Percentiles rank a stretch among this genome's conserved stretches.
These are phyloP conservation scores for Trichoderma oligosporum DNA, from an alignment of 2,329 filamentous ascomycete genomes.

Conservation along the genomic window DNA sequence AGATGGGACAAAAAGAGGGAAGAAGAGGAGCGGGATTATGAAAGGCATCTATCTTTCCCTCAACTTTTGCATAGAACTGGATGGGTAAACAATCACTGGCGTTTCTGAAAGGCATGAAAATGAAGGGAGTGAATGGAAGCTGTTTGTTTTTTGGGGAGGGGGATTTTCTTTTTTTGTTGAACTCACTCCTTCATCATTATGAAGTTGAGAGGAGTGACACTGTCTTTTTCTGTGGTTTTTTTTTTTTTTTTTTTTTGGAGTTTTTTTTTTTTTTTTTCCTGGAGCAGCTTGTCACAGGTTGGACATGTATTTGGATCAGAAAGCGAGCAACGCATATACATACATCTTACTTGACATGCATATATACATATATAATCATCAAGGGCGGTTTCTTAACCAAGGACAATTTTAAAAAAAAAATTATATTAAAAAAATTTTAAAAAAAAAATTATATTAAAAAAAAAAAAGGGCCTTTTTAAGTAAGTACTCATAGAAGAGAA, in stretches of 20 bases:
- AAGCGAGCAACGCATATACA: neutral
- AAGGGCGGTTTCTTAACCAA: neutral
- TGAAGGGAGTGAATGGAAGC: neutral
- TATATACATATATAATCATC: neutral
- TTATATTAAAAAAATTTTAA: too few species aligned
- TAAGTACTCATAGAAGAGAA: neutral
- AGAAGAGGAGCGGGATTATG: neutral
- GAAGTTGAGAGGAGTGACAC: neutral
- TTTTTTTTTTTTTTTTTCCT: too few species aligned
- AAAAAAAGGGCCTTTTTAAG: too few species aligned
- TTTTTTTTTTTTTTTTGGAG: too few species aligned
- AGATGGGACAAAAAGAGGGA: neutral
- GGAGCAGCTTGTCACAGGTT: too few species aligned
- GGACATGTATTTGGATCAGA: constrained; percentile 10
- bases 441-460: too few species aligned
- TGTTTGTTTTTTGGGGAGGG: neutral
- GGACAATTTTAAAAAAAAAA: neutral
- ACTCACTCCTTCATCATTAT: neutral
- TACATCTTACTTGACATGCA: neutral
- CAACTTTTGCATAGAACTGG: constrained; percentile 11
- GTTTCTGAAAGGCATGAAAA: constrained; percentile 4
- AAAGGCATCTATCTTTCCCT: constrained; percentile 21
- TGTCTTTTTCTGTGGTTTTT: too few species aligned
- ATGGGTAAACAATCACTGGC: neutral
- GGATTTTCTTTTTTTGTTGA: neutral